These are phyloP conservation scores for Singerocomus rubriflavus DNA, from an alignment of 1,284 basidiomycete genomes.

Conservation along the genomic window DNA sequence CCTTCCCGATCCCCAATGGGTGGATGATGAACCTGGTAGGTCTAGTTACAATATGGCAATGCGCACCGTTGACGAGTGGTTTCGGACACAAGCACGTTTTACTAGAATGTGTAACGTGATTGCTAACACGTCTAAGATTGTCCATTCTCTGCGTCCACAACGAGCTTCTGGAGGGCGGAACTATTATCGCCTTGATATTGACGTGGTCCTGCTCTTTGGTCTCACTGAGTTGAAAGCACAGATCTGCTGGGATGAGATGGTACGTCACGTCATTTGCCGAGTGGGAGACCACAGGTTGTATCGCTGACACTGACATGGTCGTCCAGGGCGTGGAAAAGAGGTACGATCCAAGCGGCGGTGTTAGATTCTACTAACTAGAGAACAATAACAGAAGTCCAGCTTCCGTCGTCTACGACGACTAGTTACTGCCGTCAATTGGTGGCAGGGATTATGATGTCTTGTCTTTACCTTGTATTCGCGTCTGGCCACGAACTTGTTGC, in stretches of 20 bases:
- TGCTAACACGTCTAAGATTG: slow-evolving; percentile 12
- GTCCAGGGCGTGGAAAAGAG: slow-evolving; percentile 29
- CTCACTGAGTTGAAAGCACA: slow-evolving; percentile 26
- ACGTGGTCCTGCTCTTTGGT: slow-evolving; percentile 26
- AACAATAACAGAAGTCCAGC: slow-evolving; percentile 34
- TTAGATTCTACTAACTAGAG: neutral
- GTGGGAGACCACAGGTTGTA: no score
- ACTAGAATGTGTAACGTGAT: slow-evolving; percentile 15
- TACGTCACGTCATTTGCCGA: neutral
- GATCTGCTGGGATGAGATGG: slow-evolving; percentile 22
- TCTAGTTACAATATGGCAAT: neutral
- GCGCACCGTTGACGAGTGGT: neutral
- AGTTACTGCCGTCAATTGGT: neutral
- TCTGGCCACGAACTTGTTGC: neutral
- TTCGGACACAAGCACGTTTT: slow-evolving; percentile 12
- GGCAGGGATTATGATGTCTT: neutral
- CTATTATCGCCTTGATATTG: slow-evolving; percentile 18
- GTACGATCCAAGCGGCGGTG: slow-evolving; percentile 9
- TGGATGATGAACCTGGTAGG: slow-evolving; percentile 18
- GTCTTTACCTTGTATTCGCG: neutral
- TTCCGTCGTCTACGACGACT: slow-evolving; percentile 36
- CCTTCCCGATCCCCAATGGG: slow-evolving; percentile 15
- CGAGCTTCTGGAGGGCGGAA: neutral
- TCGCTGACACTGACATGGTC: no score
- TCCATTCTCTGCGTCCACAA: neutral